Conservation (phyloP, 2,329 filamentous ascomycete genomes). For the Penicillium decumbens region DNA sequence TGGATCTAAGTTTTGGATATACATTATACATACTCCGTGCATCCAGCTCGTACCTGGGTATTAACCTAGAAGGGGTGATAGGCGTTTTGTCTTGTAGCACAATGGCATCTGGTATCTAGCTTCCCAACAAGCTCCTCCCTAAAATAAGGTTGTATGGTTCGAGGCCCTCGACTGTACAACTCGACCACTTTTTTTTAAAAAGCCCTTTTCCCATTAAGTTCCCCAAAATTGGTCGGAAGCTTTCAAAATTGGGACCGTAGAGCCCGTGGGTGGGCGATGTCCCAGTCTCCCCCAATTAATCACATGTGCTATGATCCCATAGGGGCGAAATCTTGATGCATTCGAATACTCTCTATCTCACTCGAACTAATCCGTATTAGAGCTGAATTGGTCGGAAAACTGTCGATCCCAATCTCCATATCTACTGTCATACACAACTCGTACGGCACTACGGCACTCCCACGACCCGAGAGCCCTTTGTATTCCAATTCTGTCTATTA, state of each 20-base stretch:
- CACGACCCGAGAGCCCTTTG: background rate
- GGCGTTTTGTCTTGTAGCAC: background rate
- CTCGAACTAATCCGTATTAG: background rate
- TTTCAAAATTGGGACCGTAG: background rate
- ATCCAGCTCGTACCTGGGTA: background rate
- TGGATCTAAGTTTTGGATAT: background rate
- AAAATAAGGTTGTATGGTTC: background rate
- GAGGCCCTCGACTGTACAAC: background rate
- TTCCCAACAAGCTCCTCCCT: background rate
- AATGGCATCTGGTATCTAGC: background rate
- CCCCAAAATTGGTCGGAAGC: background rate
- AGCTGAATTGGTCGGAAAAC: background rate
- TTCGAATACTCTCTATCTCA: background rate
- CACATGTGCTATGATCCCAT: background rate
- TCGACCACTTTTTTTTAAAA: background rate
- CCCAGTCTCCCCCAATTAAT: background rate
- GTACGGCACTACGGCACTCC: background rate
- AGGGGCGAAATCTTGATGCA: background rate
- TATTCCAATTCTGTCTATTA: background rate
- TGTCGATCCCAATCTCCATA: constrained; percentile 9
- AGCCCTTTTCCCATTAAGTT: background rate
- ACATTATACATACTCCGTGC: background rate
- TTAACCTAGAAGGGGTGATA: background rate
- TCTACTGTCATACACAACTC: constrained; percentile 1
- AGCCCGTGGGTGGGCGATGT: no score